These are phyloP conservation scores for Ogataea trehalophila DNA, from an alignment of 805 yeast species.

Conservation along the genomic window DNA sequence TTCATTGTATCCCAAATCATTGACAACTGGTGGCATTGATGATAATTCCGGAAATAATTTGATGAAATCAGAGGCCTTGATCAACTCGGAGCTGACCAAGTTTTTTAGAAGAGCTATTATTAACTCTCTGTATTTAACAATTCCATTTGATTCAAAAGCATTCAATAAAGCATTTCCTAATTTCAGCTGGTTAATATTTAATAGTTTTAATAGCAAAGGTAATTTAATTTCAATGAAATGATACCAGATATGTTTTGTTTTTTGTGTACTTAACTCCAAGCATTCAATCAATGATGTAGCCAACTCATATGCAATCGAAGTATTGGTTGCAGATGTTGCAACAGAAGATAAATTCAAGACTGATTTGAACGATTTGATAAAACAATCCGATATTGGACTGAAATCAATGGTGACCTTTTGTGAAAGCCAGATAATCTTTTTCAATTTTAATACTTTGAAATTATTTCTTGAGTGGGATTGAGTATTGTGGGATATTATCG, in stretches of 20 bases:
- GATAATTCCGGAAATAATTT: slow-evolving; percentile 6
- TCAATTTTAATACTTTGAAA: slow-evolving; percentile 20
- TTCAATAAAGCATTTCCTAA: slow-evolving; percentile 19
- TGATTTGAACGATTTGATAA: slow-evolving; percentile 24
- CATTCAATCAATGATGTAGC: slow-evolving; percentile 25
- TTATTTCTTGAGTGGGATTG: slow-evolving; percentile 10
- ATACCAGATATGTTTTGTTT: slow-evolving; percentile 22
- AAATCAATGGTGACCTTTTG: slow-evolving; percentile 25
- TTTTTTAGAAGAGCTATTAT: slow-evolving; percentile 14
- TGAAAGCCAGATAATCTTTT: slow-evolving; percentile 29
- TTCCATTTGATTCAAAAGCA: slow-evolving; percentile 15
- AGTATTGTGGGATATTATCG: slow-evolving; percentile 6
- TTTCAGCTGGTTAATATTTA: slow-evolving; percentile 29
- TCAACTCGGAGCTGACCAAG: slow-evolving; percentile 19
- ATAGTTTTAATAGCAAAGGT: slow-evolving; percentile 20
- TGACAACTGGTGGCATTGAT: not conserved
- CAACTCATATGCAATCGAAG: slow-evolving; percentile 27
- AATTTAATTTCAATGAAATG: slow-evolving; percentile 24
- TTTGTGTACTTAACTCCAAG: slow-evolving; percentile 15
- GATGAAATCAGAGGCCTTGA: slow-evolving; percentile 11
- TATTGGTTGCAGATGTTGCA: slow-evolving; percentile 26
- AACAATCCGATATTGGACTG: slow-evolving; percentile 19
- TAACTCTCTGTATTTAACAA: slow-evolving; percentile 8
- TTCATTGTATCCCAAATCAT: slow-evolving; percentile 7
- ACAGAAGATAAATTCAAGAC: slow-evolving; percentile 26